Percentiles rank a stretch among this genome's conserved stretches.
Conservation (phyloP, 768 basidiomycete species). For the Kwoniella newhampshirensis region DNA sequence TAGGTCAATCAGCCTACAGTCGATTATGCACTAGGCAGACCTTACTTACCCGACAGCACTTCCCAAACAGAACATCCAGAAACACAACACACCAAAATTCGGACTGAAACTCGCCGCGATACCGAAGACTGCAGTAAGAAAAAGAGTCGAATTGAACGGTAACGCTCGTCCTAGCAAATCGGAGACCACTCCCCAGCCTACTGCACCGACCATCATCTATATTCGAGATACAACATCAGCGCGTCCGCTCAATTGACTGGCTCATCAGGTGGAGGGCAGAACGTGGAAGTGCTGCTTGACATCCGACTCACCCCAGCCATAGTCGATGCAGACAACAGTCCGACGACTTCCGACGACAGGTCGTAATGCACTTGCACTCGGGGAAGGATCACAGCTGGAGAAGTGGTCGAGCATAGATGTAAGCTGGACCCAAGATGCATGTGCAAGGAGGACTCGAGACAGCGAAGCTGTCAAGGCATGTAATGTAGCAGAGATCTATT, state of each 20-base stretch:
- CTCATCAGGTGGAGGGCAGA: background rate
- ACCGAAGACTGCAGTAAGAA: slow-evolving; percentile 86
- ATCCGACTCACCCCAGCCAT: slow-evolving; percentile 47
- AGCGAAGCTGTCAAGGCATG: too few species aligned
- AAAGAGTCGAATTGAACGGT: slow-evolving; percentile 89
- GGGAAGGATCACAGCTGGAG: slow-evolving; percentile 82
- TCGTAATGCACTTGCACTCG: slow-evolving; percentile 86
- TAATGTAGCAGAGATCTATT: background rate
- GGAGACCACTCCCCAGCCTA: slow-evolving; percentile 85
- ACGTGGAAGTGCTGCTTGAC: too few species aligned
- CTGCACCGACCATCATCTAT: slow-evolving; percentile 95
- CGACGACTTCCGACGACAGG: slow-evolving; percentile 73
- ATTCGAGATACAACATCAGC: too few species aligned
- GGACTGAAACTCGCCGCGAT: slow-evolving; percentile 71
- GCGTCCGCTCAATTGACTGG: too few species aligned
- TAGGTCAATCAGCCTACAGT: background rate
- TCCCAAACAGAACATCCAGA: slow-evolving; percentile 80
- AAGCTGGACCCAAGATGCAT: too few species aligned
- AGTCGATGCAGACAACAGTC: slow-evolving; percentile 74
- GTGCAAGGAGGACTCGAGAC: too few species aligned
- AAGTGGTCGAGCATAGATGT: slow-evolving; percentile 44
- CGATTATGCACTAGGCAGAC: too few species aligned
- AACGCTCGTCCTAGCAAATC: slow-evolving; percentile 83
- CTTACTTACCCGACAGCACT: slow-evolving; percentile 83
- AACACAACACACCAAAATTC: slow-evolving; percentile 68